Evolutionary conservation across 2,329 filamentous ascomycete genomes (phyloP).

Genomic region (Diplodia corticola): DNA sequence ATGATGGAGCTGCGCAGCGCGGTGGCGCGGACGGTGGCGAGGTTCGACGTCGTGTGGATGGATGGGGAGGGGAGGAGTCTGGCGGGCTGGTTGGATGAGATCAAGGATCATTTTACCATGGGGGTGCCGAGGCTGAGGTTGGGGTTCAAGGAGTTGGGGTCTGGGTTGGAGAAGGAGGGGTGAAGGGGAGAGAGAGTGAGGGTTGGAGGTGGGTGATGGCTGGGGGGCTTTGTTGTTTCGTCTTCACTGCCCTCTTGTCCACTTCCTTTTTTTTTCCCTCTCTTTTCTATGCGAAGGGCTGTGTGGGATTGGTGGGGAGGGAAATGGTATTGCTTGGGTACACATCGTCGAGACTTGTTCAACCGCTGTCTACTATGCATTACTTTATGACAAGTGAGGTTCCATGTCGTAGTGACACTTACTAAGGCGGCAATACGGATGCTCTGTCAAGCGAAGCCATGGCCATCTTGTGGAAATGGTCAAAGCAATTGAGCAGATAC

Average conservation of each 20-base stretch:
- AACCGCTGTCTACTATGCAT: neutral
- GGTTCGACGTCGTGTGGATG: conserved; percentile 26
- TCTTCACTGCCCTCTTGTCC: too few species aligned
- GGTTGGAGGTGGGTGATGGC: too few species aligned
- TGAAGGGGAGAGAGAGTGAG: neutral
- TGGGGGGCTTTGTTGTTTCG: too few species aligned
- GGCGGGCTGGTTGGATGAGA: conserved; percentile 27
- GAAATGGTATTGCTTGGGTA: too few species aligned
- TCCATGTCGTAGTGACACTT: too few species aligned
- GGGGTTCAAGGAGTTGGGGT: neutral
- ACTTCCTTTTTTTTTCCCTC: neutral
- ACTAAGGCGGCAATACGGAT: neutral
- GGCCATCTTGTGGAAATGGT: neutral
- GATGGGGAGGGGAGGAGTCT: conserved; percentile 26
- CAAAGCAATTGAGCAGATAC: neutral
- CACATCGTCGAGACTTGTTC: neutral
- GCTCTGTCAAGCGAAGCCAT: neutral
- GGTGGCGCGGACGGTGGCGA: neutral
- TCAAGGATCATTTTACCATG: conserved; percentile 33
- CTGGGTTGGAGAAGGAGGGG: neutral
- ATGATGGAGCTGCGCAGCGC: conserved; percentile 17
- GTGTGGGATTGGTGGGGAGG: too few species aligned
- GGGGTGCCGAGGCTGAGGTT: conserved; percentile 16
- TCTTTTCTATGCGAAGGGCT: neutral
- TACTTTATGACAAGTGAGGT: neutral